phyloP scores from a whole-genome alignment of 1,284 basidiomycete genomes.

The Ceratobasidium sp. region DNA sequence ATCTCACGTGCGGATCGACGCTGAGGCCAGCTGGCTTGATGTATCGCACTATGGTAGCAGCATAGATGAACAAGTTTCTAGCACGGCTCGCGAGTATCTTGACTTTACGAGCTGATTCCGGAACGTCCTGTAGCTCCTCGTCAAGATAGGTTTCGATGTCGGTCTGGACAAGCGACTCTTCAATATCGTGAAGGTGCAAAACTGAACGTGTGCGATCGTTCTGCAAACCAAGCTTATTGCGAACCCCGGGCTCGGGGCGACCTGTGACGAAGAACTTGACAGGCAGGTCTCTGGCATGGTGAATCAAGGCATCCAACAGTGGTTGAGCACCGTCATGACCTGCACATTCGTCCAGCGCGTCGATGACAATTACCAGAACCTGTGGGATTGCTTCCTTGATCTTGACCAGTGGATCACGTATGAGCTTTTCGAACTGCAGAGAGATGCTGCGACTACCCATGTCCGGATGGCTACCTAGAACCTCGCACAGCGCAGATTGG shows the following conservation, averaged over 20 bases:
- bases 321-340: background rate
- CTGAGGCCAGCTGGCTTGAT: background rate
- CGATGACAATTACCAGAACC: constrained; percentile 20
- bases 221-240: background rate
- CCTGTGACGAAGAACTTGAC: constrained; percentile 34
- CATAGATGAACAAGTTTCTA: constrained; percentile 30
- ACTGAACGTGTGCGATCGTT: background rate
- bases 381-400: background rate
- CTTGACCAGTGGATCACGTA: background rate
- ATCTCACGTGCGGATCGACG: background rate
- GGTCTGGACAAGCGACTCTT: constrained; percentile 22
- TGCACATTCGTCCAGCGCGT: constrained; percentile 36
- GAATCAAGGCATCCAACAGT: constrained; percentile 5
- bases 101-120: background rate
- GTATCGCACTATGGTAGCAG: constrained; percentile 28
- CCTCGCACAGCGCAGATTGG: background rate
- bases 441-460: background rate
- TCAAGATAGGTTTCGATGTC: constrained; percentile 34
- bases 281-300: background rate
- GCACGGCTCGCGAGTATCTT: background rate
- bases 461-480: background rate
- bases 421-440: constrained; percentile 20
- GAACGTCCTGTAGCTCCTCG: background rate
- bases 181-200: constrained; percentile 18
- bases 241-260: constrained; percentile 26